Evolutionary conservation across 192 early-diverging fungal species (phyloP).

Genomic region (Anaeromyces robustus): DNA sequence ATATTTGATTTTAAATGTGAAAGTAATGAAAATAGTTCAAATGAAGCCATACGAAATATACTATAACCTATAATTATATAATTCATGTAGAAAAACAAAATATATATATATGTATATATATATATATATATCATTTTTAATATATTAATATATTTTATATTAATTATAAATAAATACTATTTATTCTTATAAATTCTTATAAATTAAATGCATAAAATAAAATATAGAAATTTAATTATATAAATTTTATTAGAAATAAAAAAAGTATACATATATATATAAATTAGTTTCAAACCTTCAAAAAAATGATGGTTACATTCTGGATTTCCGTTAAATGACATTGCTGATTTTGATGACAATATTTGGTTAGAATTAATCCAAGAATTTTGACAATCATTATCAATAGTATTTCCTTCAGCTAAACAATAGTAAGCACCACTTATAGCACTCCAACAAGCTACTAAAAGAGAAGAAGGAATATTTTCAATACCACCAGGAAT

Average conservation of each 20-base stretch:
- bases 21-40: too few relatives aligned
- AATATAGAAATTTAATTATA: too few relatives aligned
- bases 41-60: too few relatives aligned
- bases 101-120: neutral
- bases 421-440: neutral
- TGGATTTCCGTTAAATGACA: neutral
- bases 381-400: neutral
- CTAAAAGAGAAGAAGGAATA: neutral
- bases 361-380: neutral
- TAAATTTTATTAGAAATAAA: too few relatives aligned
- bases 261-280: too few relatives aligned
- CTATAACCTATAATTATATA: neutral
- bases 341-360: neutral
- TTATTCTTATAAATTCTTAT: too few relatives aligned
- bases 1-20: too few relatives aligned
- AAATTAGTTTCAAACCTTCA: neutral
- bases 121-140: neutral
- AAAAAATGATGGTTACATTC: neutral
- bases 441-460: neutral
- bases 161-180: too few relatives aligned
- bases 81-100: too few relatives aligned
- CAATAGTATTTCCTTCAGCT: neutral
- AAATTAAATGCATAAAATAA: too few relatives aligned
- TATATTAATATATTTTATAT: too few relatives aligned
- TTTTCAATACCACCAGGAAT: neutral